These are phyloP conservation scores for Shiraia sp. DNA, from an alignment of 2,329 filamentous ascomycete genomes.

Conservation along the genomic window DNA sequence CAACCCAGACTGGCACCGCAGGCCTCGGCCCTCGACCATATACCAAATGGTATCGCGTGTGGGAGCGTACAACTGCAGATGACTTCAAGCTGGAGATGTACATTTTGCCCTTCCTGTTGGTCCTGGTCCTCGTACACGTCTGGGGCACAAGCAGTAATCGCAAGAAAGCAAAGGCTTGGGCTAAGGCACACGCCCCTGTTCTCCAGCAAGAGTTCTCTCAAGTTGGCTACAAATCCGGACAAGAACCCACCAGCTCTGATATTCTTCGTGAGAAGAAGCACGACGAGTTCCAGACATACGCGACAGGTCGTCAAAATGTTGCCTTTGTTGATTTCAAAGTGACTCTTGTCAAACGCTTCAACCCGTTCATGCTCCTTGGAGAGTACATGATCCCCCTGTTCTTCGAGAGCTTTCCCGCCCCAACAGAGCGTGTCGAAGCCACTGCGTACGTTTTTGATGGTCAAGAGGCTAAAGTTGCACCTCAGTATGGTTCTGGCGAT, in stretches of 20 bases:
- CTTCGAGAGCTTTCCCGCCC: constrained; percentile 72
- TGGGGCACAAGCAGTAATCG: constrained; percentile 81
- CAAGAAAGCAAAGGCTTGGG: constrained; percentile 78
- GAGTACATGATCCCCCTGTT: constrained; percentile 76
- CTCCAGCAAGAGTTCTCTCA: constrained; percentile 82
- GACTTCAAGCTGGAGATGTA: constrained; percentile 90
- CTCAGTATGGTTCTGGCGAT: constrained; percentile 62
- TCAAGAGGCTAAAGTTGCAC: constrained; percentile 79
- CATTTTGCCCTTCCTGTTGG: constrained; percentile 73
- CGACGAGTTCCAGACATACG: constrained; percentile 85
- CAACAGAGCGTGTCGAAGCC: constrained; percentile 75
- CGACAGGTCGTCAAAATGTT: constrained; percentile 87
- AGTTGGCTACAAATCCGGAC: constrained; percentile 70
- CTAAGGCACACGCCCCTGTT: constrained; percentile 70
- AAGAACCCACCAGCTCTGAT: constrained; percentile 55
- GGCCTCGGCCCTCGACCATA: constrained; percentile 61
- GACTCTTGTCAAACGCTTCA: constrained; percentile 82
- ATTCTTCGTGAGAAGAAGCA: constrained; percentile 84
- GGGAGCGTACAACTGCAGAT: constrained; percentile 80
- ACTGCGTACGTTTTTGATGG: constrained; percentile 89
- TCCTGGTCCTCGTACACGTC: constrained; percentile 79
- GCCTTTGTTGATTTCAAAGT: constrained; percentile 88
- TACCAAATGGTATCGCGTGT: constrained; percentile 95
- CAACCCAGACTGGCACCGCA: constrained; percentile 46
- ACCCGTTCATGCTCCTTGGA: constrained; percentile 69